These are phyloP conservation scores for Fusarium sp. DNA, from an alignment of 2,329 filamentous ascomycete genomes.

Conservation along the genomic window DNA sequence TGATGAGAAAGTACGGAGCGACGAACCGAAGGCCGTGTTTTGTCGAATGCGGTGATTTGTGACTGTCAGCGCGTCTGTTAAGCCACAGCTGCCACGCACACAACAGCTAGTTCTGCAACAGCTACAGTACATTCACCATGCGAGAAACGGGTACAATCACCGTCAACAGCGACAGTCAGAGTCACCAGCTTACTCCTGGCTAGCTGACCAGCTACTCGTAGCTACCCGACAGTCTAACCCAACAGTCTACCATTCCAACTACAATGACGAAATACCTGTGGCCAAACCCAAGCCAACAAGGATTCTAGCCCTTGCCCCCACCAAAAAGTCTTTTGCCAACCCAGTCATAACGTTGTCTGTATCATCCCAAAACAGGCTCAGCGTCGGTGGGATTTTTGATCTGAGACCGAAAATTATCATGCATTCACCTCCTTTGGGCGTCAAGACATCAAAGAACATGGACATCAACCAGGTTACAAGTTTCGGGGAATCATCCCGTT, in stretches of 20 bases:
- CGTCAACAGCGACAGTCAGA: not conserved
- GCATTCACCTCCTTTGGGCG: slow-evolving; percentile 20
- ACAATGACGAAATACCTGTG: slow-evolving; percentile 45
- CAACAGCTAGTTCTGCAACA: not conserved
- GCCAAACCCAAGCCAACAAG: slow-evolving; percentile 19
- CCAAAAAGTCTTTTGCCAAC: slow-evolving; percentile 23
- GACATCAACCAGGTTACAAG: not conserved
- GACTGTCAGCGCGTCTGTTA: not conserved
- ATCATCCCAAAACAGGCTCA: slow-evolving; percentile 24
- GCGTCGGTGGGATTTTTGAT: slow-evolving; percentile 27
- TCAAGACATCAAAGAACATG: slow-evolving; percentile 5
- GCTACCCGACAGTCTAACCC: not conserved
- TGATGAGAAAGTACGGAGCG: not conserved
- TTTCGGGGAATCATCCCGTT: slow-evolving; percentile 8
- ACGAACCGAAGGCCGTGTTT: not conserved
- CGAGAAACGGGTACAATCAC: not conserved
- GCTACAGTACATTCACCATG: too few relatives aligned
- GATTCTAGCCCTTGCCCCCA: slow-evolving; percentile 41
- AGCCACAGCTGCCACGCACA: not conserved
- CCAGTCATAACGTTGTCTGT: slow-evolving; percentile 11
- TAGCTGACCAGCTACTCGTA: not conserved
- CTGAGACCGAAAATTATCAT: slow-evolving; percentile 22
- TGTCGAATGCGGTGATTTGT: not conserved
- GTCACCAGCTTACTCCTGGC: not conserved
- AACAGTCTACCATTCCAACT: not conserved